Conservation (phyloP, 2,329 filamentous ascomycete genomes). For the Aspergillus versicolor region DNA sequence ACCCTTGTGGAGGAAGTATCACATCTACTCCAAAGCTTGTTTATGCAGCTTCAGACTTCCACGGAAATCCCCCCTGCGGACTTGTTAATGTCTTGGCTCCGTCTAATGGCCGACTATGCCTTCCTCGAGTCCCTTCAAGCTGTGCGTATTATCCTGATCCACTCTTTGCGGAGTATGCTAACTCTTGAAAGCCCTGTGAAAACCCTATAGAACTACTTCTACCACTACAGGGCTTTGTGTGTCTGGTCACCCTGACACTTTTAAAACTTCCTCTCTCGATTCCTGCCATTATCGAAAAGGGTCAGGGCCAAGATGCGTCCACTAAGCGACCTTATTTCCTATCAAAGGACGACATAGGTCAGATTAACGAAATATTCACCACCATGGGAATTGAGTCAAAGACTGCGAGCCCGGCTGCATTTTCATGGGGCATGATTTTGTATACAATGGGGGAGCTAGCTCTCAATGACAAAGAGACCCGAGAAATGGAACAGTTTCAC, state of each 20-base stretch:
- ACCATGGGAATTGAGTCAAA: constrained; percentile 56
- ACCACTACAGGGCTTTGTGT: constrained; percentile 68
- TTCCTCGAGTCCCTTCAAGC: constrained; percentile 68
- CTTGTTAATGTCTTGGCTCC: constrained; percentile 69
- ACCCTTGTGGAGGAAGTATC: constrained; percentile 68
- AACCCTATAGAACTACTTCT: constrained; percentile 41
- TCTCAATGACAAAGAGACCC: constrained; percentile 58
- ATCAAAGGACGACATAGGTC: constrained; percentile 66
- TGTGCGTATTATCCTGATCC: constrained; percentile 43
- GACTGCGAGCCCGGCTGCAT: constrained; percentile 70
- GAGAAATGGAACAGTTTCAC: constrained; percentile 44
- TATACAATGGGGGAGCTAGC: constrained; percentile 67
- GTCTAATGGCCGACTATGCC: constrained; percentile 64
- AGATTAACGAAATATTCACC: constrained; percentile 71
- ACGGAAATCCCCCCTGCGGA: constrained; percentile 57
- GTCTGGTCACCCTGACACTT: constrained; percentile 69
- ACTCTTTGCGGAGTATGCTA: constrained; percentile 16
- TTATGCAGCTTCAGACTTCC: constrained; percentile 65
- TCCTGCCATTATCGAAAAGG: constrained; percentile 47
- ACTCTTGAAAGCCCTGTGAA: constrained; percentile 35
- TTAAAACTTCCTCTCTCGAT: constrained; percentile 66
- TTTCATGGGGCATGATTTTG: constrained; percentile 78
- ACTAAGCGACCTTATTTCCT: constrained; percentile 62
- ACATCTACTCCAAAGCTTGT: constrained; percentile 71
- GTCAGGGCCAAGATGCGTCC: constrained; percentile 24